Base-by-base conservation (phyloP, 768 basidiomycete genomes). In the Amanita rimosa region DNA sequence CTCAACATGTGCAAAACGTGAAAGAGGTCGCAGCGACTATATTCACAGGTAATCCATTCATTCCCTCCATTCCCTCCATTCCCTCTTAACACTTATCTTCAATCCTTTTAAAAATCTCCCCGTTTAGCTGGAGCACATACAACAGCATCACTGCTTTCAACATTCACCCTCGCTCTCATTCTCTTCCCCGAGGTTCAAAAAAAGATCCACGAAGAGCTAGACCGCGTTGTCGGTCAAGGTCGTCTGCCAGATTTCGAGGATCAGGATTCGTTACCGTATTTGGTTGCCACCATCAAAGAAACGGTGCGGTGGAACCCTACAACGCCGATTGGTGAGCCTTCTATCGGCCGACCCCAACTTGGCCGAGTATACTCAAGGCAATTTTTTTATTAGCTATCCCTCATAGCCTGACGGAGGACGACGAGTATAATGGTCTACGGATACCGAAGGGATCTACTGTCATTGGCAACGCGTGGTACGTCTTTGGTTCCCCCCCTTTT, bases 371-470 rank as follows among this genome's bases (percentile, higher is more conserved):
- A 13, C 31, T 27, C 8, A 39, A 16, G 16, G 3, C 17, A 9
- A n/a, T n/a, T n/a, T n/a, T n/a, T 24, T 17, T 36, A 3, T 6
- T 36, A 67, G 66, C 57, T 19, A 56, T 67, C 5, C 65, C 69
- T 2, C 68, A 70, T 39, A 50, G 54, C 31, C 49, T 55, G 8
- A 62, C 56, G 6, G 60, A 64, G 48, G 72, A 76, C 40, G 75
- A 77, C 51, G 56, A 64, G 3, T 76, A 72, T 49, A 64, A 69
- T 2, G 73, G 70, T 1, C 67, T 69, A 50, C 60, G 60, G 35
- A 72, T 77, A 36, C 74, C 73, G 0, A 68, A 71, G 51, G 70
- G 62, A 14, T 58, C 68, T 0, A 52, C 67, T 2, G 61, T 70
- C 16, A 58, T 68, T 17, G 61, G 54, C 3, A 69, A 70, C 46